A percentile compares a stretch with the other conserved stretches of the same genome.
Conservation (phyloP, 75 land plant species). For the Pinus albicaulis region DNA sequence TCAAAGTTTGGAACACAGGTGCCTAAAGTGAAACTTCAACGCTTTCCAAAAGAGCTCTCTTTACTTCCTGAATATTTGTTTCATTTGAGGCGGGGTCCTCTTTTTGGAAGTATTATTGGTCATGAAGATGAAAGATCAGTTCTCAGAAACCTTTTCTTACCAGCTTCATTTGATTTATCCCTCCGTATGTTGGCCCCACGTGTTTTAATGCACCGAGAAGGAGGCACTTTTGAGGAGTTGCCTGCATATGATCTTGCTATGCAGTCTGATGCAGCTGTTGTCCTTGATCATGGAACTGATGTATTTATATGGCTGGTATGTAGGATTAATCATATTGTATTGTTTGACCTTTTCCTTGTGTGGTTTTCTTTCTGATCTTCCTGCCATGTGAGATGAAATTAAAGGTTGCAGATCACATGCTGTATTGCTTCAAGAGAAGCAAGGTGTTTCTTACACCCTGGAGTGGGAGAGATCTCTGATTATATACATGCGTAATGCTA, state of each 20-base stretch:
- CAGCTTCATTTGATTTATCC: constrained; percentile 93
- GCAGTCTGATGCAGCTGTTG: constrained; percentile 95
- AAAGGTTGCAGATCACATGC: too few species aligned
- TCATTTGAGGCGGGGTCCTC: constrained; percentile 94
- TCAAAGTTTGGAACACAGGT: constrained; percentile 64
- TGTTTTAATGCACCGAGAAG: constrained; percentile 93
- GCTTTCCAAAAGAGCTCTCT: constrained; percentile 78
- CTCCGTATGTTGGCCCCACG: constrained; percentile 97
- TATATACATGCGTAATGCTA: too few species aligned
- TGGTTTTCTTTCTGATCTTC: background rate
- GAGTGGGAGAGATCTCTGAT: too few species aligned
- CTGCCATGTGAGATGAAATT: too few species aligned
- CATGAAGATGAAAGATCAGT: constrained; percentile 99
- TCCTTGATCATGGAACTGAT: constrained; percentile 99
- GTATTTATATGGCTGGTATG: constrained; percentile 98
- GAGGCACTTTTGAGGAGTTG: constrained; percentile 93
- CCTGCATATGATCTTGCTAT: constrained; percentile 97
- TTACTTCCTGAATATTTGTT: constrained; percentile 79
- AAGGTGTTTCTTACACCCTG: too few species aligned
- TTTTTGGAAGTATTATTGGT: constrained; percentile 87
- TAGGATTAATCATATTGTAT: background rate
- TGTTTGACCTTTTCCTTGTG: background rate
- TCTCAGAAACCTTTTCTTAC: constrained; percentile 77
- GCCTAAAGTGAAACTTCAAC: constrained; percentile 61
- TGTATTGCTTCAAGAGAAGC: too few species aligned